These are phyloP conservation scores for Aureobasidium namibiae DNA, from an alignment of 2,329 filamentous ascomycete genomes.

Conservation along the genomic window DNA sequence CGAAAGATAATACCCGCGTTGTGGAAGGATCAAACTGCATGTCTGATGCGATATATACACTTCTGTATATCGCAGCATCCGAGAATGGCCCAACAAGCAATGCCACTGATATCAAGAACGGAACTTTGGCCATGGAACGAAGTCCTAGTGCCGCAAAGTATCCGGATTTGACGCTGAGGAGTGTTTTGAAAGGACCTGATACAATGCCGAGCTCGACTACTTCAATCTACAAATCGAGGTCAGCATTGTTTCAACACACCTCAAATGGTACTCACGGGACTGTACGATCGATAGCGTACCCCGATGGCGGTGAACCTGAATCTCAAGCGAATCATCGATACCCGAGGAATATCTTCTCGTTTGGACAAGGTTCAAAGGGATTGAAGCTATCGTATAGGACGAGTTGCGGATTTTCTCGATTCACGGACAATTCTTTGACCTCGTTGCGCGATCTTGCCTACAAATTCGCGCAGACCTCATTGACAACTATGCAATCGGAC, in stretches of 20 bases:
- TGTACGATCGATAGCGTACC: neutral
- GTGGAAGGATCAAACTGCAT: no score
- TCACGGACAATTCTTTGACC: neutral
- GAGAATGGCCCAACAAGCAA: neutral
- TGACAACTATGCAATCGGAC: neutral
- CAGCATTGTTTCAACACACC: neutral
- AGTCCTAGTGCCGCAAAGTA: neutral
- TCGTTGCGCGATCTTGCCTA: neutral
- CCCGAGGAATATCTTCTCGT: neutral
- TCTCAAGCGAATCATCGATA: neutral
- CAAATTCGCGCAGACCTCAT: neutral
- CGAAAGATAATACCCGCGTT: no score
- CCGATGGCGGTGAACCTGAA: neutral
- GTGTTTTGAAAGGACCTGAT: neutral
- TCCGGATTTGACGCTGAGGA: neutral
- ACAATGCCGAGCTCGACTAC: neutral
- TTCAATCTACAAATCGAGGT: neutral
- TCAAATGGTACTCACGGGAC: neutral
- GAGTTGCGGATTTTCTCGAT: neutral
- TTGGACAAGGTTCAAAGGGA: neutral
- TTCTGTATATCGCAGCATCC: neutral
- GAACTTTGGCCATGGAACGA: neutral
- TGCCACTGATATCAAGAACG: neutral
- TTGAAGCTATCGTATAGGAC: conserved; percentile 4
- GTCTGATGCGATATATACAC: no score